Conservation (phyloP, 2,329 filamentous ascomycete genomes). For the Aspergillus luchuensis region DNA sequence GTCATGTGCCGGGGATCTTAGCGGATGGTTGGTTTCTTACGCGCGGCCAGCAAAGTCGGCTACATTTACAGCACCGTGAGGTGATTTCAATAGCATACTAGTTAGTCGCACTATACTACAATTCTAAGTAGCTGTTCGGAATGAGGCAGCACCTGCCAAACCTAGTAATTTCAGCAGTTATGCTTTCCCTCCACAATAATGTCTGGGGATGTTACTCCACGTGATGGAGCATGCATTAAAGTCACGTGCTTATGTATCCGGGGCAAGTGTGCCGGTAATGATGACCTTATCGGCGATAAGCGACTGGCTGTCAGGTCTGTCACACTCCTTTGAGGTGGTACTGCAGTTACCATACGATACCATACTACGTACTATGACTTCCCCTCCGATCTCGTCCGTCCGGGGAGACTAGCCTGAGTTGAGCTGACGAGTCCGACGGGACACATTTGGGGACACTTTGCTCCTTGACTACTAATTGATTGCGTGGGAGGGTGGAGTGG, state of each 20-base stretch:
- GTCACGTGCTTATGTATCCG: background rate
- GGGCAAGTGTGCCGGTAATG: background rate
- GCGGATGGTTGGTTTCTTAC: background rate
- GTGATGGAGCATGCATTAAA: background rate
- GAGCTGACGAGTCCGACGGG: slow-evolving; percentile 7
- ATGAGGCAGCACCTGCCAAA: too few species aligned
- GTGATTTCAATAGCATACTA: background rate
- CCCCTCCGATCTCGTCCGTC: too few species aligned
- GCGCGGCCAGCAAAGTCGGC: background rate
- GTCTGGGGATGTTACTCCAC: background rate
- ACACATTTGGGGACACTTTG: slow-evolving; percentile 17
- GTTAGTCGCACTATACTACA: background rate
- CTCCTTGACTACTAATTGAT: background rate
- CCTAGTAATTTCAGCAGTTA: too few species aligned
- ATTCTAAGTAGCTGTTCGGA: too few species aligned
- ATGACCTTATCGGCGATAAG: slow-evolving; percentile 9
- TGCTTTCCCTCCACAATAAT: background rate
- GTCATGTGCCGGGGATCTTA: slow-evolving; percentile 18
- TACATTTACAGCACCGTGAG: background rate
- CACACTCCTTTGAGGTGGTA: too few species aligned
- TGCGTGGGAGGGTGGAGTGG: background rate
- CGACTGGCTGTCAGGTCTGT: background rate
- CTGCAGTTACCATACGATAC: background rate
- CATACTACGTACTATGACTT: too few species aligned
- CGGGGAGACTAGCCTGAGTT: too few species aligned